Base-by-base conservation (phyloP, 768 basidiomycete species). In the Coprinopsis strossmayeri region DNA sequence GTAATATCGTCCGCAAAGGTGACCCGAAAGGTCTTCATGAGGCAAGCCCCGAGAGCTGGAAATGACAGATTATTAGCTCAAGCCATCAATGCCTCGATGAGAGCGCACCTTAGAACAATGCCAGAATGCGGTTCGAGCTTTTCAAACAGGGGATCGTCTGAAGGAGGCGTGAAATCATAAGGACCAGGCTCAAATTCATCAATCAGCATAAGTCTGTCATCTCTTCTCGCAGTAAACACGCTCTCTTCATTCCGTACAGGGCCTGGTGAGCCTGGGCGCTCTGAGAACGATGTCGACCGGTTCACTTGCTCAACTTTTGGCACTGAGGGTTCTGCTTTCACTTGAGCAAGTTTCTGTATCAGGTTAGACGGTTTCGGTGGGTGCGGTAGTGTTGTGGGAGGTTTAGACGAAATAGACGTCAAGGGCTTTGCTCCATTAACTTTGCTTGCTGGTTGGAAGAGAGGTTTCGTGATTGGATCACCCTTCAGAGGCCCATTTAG, bases 121-220 rank as follows among this genome's bases (percentile, higher is more conserved):
- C 84, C 80, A 24, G 92, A 94, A 66, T 96, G 88, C 1, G 96
- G 96, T 62, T 99, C 96, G 3, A 93, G 62, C 43, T 69, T 76
- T 53, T 84, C 72, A 59, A 94, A 99, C 13, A 69, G 57, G 0
- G 87, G 86, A 59, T 94, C 92, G 18, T 87, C 84, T 27, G 69
- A 67, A 0, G 81, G 78, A 13, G 87, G 70, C 12, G 69, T 78
- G 61, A 90, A 86, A 32, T 92, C 82, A 42, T 71, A 72, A 5
- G 94, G 91, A 0, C 94, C 94, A 39, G 81, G 72, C 53, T 79
- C 66, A 12, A 99, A 71, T 24, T 85, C 79, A 55, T 96, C 87
- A 5, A 94, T 64, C 15, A 97, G 64, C 0, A 79, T 77, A 35
- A 92, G 73, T 32, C 70, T 62, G 18, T 87, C 84, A 54, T 89